Conservation (phyloP, 2,329 filamentous ascomycete species). For the Venturia carpophila region DNA sequence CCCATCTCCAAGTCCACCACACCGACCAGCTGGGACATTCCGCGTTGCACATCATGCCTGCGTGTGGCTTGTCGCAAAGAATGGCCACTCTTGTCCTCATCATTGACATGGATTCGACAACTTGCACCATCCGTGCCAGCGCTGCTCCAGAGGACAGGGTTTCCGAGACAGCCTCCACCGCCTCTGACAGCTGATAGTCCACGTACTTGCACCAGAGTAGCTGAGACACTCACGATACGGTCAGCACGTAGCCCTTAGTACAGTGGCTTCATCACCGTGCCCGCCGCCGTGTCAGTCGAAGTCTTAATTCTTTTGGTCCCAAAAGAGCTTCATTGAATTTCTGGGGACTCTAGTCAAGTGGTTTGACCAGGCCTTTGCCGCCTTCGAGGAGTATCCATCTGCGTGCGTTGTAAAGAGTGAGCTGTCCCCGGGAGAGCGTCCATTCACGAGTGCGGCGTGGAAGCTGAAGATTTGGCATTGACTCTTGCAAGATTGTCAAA, state of each 20-base stretch:
- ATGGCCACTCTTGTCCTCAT: neutral
- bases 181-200: neutral
- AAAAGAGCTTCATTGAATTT: no score
- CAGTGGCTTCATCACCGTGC: no score
- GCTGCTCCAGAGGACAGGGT: neutral
- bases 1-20: no score
- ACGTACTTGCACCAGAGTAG: no score
- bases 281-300: no score
- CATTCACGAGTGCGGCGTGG: neutral
- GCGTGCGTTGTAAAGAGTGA: no score
- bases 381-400: no score
- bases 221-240: neutral
- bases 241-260: neutral
- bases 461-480: neutral
- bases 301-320: no score
- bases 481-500: neutral
- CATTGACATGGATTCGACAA: neutral
- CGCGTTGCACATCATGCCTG: neutral
- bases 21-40: no score
- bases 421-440: no score
- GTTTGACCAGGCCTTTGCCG: no score
- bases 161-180: neutral
- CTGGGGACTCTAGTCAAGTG: no score
- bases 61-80: neutral
- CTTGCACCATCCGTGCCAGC: neutral